Percentiles rank a stretch among this genome's conserved stretches.
phyloP scores from a whole-genome alignment of 129 eudicot species.

The Silybum marianum region DNA sequence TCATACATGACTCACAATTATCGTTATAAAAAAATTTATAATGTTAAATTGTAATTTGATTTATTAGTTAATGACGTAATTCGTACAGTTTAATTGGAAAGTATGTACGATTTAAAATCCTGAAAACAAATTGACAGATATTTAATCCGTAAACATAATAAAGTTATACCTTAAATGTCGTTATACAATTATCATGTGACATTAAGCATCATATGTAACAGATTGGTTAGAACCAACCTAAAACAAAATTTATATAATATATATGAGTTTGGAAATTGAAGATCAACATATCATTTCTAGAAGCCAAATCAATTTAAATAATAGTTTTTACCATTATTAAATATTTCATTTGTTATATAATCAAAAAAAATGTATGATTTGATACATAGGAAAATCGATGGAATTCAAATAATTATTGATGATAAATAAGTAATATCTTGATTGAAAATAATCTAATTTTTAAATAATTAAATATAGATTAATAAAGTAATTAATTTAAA shows the following conservation, averaged over 20 bases:
- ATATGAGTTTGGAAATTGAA: not conserved
- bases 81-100: not conserved
- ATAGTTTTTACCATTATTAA: not conserved
- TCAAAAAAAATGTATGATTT: too few relatives aligned
- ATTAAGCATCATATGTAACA: not conserved
- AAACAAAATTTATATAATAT: not conserved
- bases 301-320: not conserved
- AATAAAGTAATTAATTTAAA: not conserved
- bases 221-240: not conserved
- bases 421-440: not conserved
- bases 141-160: not conserved
- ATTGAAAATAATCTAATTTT: not conserved
- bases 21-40: not conserved
- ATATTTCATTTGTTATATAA: not conserved
- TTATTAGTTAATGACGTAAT: not conserved
- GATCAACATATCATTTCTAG: not conserved
- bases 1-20: not conserved
- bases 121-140: not conserved
- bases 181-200: not conserved
- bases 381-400: not conserved
- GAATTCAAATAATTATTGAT: not conserved
- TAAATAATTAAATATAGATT: not conserved
- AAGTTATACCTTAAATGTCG: not conserved
- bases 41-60: not conserved
- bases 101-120: not conserved